Conservation (phyloP, 306 rosid genomes). For the Prosopis cineraria region DNA sequence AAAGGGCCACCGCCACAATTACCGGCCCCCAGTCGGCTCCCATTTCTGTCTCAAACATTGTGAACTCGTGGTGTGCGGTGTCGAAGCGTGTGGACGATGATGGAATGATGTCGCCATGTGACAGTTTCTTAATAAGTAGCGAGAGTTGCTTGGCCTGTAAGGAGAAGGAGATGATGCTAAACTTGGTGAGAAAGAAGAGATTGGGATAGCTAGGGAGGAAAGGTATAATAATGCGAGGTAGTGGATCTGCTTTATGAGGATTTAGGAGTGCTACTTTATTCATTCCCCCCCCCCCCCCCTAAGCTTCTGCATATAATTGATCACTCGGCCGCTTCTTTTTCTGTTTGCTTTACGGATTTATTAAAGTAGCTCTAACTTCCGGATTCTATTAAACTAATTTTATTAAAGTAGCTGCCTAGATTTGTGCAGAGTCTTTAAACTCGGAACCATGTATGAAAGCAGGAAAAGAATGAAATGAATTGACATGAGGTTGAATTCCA, state of each 20-base stretch:
- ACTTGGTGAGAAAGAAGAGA: slow-evolving; percentile 67
- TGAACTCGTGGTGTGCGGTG: background rate
- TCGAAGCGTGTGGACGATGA: background rate
- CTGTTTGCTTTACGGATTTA: slow-evolving; percentile 45
- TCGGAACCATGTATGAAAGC: slow-evolving; percentile 8
- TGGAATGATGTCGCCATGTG: slow-evolving; percentile 15
- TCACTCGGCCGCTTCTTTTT: slow-evolving; percentile 19
- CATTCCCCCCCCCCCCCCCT: background rate
- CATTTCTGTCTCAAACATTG: slow-evolving; percentile 44
- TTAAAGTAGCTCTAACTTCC: slow-evolving; percentile 47
- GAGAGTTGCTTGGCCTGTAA: slow-evolving; percentile 72
- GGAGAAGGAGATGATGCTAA: slow-evolving; percentile 76
- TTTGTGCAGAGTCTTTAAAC: slow-evolving; percentile 7
- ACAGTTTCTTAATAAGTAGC: slow-evolving; percentile 37
- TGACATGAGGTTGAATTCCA: background rate
- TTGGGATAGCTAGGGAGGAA: slow-evolving; percentile 56
- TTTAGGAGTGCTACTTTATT: slow-evolving; percentile 36
- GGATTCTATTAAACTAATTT: slow-evolving; percentile 15
- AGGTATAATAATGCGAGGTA: slow-evolving; percentile 57
- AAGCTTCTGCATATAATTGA: slow-evolving; percentile 47
- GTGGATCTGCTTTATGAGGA: slow-evolving; percentile 66
- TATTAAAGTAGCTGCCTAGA: slow-evolving; percentile 35
- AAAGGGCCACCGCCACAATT: slow-evolving; percentile 70
- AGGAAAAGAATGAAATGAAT: background rate
- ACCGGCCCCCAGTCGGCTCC: slow-evolving; percentile 94